Evolutionary conservation across 83 land plant genomes (phyloP).

Genomic region (Larix sibirica): DNA sequence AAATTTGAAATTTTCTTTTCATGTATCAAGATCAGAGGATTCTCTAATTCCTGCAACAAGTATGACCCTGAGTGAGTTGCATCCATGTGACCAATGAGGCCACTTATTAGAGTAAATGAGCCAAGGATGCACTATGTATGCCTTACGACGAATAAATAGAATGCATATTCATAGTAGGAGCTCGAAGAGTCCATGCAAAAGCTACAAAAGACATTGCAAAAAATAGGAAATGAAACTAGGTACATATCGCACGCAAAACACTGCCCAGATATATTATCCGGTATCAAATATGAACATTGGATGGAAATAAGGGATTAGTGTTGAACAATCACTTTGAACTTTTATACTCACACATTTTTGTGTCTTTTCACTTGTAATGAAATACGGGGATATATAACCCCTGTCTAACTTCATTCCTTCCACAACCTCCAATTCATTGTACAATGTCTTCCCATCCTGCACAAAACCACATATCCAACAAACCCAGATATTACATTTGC

Average conservation of each 20-base stretch:
- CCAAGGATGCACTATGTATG: background rate
- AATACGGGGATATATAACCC: slow-evolving; percentile 79
- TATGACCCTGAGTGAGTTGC: background rate
- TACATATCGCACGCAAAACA: background rate
- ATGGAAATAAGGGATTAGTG: background rate
- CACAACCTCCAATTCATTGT: slow-evolving; percentile 65
- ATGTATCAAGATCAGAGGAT: slow-evolving; percentile 84
- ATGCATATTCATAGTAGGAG: background rate
- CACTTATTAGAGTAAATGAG: background rate
- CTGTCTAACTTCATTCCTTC: slow-evolving; percentile 78
- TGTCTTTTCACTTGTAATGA: slow-evolving; percentile 56
- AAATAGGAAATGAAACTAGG: background rate
- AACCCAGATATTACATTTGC: background rate
- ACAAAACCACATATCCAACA: background rate
- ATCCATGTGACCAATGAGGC: background rate
- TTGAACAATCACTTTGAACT: background rate
- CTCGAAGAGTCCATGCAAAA: background rate
- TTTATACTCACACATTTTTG: slow-evolving; percentile 71
- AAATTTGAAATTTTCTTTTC: slow-evolving; percentile 91
- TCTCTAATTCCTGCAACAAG: slow-evolving; percentile 78
- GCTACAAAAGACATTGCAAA: background rate
- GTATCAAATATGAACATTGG: background rate
- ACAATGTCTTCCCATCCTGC: slow-evolving; percentile 70
- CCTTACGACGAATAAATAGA: background rate
- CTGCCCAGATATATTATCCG: background rate